A percentile compares a stretch with the other conserved stretches of the same genome.
Conservation (phyloP, 176 grass and related monocot genomes). For the Bonia amplexicaulis region DNA sequence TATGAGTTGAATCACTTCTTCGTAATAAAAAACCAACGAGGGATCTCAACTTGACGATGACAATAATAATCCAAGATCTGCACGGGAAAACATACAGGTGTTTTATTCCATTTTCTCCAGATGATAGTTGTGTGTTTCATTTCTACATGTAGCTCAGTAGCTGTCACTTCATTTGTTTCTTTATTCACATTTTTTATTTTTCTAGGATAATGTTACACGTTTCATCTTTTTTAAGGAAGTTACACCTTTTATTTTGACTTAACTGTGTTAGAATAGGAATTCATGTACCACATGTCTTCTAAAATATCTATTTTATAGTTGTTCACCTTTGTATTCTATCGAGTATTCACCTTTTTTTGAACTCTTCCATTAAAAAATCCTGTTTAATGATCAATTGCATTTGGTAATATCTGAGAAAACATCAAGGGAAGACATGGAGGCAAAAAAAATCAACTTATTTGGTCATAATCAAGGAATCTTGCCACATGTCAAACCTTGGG, state of each 20-base stretch:
- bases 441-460: background rate
- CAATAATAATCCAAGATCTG: conserved; percentile 62
- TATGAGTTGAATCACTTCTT: conserved; percentile 91
- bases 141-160: conserved; percentile 15
- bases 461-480: background rate
- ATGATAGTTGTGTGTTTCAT: conserved; percentile 6
- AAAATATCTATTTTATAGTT: background rate
- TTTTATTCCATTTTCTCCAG: background rate
- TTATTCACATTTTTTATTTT: background rate
- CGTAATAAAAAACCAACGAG: conserved; percentile 52
- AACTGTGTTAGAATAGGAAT: too few relatives aligned
- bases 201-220: background rate
- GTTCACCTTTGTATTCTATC: background rate
- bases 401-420: conserved; percentile 7
- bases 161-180: background rate
- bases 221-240: background rate
- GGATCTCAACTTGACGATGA: conserved; percentile 35
- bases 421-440: background rate
- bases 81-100: conserved; percentile 79
- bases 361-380: background rate
- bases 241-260: background rate
- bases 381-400: background rate
- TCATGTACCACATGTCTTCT: background rate
- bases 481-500: too few relatives aligned
- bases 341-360: background rate